A percentile compares a stretch with the other conserved stretches of the same genome.
Conservation (phyloP, 129 eudicot species). For the Scalesia atractyloides region DNA sequence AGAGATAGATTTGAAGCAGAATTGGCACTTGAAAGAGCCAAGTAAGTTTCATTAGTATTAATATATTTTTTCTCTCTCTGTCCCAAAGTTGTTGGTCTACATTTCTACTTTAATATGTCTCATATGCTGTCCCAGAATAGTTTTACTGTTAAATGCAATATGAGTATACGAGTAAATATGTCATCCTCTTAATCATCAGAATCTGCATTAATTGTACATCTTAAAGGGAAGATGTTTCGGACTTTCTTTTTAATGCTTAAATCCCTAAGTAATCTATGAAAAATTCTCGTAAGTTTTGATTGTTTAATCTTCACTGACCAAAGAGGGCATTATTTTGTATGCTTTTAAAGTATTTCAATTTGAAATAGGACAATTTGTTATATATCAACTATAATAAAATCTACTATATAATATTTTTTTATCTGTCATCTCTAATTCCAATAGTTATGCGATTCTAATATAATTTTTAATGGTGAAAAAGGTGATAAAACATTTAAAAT, state of each 20-base stretch:
- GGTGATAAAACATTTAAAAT: background rate
- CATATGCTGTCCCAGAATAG: background rate
- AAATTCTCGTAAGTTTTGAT: background rate
- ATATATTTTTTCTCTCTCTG: background rate
- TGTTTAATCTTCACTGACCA: background rate
- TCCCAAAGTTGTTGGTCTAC: background rate
- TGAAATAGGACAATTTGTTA: too few relatives aligned
- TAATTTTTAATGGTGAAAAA: background rate
- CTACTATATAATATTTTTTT: too few relatives aligned
- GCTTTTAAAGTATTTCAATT: too few relatives aligned
- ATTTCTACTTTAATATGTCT: background rate
- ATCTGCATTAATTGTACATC: background rate
- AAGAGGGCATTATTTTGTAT: too few relatives aligned
- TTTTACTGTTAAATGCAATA: background rate
- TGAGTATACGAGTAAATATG: background rate
- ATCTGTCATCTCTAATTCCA: too few relatives aligned
- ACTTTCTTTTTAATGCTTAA: background rate
- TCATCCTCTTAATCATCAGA: background rate
- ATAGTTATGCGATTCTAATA: too few relatives aligned
- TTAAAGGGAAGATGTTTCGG: background rate
- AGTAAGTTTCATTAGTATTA: slow-evolving; percentile 52
- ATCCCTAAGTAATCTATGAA: slow-evolving; percentile 1
- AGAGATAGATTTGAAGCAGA: slow-evolving; percentile 97
- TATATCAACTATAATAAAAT: too few relatives aligned
- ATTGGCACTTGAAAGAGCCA: slow-evolving; percentile 90